These are phyloP conservation scores for Tetrastigma voinierianum DNA, from an alignment of 164 flowering plant genomes.

Conservation along the genomic window DNA sequence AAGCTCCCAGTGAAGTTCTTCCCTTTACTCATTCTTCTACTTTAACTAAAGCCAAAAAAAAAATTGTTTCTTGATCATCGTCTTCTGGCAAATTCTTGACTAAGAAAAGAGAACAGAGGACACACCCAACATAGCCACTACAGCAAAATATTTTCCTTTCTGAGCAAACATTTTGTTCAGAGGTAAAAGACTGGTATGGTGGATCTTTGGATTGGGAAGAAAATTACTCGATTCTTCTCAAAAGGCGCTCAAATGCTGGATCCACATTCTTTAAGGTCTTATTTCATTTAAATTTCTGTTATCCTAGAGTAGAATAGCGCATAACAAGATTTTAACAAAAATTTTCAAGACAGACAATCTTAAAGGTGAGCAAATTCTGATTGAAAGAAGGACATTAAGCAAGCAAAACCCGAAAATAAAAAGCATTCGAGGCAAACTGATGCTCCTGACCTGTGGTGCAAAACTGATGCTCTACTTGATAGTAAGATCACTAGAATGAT, in stretches of 20 bases:
- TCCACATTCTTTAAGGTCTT: background rate
- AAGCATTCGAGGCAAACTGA: too few relatives aligned
- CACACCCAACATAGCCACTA: background rate
- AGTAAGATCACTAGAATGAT: slow-evolving; percentile 92
- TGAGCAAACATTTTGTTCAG: background rate
- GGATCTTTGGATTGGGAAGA: background rate
- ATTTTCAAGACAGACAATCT: background rate
- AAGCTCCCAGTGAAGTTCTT: background rate
- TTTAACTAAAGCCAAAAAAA: too few relatives aligned
- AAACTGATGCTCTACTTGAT: slow-evolving; percentile 67
- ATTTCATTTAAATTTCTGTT: background rate
- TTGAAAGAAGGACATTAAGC: too few relatives aligned
- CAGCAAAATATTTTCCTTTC: background rate
- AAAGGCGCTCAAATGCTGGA: background rate
- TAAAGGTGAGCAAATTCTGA: too few relatives aligned
- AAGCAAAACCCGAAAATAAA: too few relatives aligned
- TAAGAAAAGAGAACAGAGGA: too few relatives aligned
- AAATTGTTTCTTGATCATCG: too few relatives aligned
- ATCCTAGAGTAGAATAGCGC: background rate
- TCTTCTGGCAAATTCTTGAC: too few relatives aligned
- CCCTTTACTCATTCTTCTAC: background rate
- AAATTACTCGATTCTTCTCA: background rate
- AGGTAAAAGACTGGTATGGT: background rate
- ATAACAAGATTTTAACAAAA: background rate
- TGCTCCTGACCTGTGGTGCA: slow-evolving; percentile 75